Evolutionary conservation across 2,329 filamentous ascomycete species (phyloP), one percentile per base, ranked within the genome.

Genomic region (Eutypa lata): DNA sequence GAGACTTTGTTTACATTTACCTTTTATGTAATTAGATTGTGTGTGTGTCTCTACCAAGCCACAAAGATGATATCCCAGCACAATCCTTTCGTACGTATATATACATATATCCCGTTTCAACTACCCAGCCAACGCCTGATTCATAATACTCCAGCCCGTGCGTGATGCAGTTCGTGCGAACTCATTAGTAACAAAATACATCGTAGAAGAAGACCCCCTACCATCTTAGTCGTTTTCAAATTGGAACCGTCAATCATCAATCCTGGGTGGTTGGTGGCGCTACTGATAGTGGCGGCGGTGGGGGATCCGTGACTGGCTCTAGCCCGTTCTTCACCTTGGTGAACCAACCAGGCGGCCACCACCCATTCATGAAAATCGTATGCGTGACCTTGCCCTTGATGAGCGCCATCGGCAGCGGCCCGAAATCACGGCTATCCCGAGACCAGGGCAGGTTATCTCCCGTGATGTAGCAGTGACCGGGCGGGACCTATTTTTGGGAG

Each of bases 381-480:
- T 80, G 87, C 38, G 93, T 73, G 2, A 94, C 86, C 68, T 96
- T 97, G 46, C 91, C 91, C 62, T 81, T 86, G 44, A 99, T 82
- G 57, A 99, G 74, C 2, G 84, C 93, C 65, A 99, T 74, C 1
- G 94, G 94, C 26, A 99, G 69, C 0, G 94, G 91, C 0, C 94
- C 94, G 73, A 88, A 96, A 40, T 86, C 77, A 56, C 94, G 84
- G 43, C 91, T 97, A 74, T 99, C 94, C 58, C 90, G 78, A 22
- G 91, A 97, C 64, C 83, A 88, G 3, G 84, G 79, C 56, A 96
- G 67, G 70, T 97, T 97, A 71, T 99, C 94, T 2, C 94, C 94
- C 2, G 86, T 83, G 7, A 97, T 76, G 84, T 91, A 97, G 64
- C 91, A 95, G 76, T 99, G 94, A 1, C 94, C 94, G 65, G 89